Evolutionary conservation across 2,329 filamentous ascomycete species (phyloP).

Genomic region (Chrysoporthe deuterocubensis): DNA sequence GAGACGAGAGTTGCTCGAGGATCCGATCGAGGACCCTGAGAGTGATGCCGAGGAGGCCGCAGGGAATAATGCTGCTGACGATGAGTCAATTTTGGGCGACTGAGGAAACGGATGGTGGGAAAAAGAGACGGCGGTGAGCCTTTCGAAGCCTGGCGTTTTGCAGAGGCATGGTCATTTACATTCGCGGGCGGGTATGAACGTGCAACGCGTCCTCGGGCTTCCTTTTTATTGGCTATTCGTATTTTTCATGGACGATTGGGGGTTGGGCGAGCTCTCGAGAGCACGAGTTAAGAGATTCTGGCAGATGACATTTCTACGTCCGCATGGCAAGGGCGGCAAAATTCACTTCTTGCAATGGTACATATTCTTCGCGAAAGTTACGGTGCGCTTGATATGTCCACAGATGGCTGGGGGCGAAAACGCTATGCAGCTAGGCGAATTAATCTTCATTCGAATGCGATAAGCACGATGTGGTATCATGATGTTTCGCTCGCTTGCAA

Average conservation of each 20-base stretch:
- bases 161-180: constrained; percentile 18
- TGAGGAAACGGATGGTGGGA: constrained; percentile 34
- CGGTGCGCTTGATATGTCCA: background rate
- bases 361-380: background rate
- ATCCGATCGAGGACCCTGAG: constrained; percentile 43
- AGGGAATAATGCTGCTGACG: constrained; percentile 45
- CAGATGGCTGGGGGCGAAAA: background rate
- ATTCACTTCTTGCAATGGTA: constrained; percentile 9
- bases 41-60: constrained; percentile 45
- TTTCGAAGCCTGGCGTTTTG: constrained; percentile 28
- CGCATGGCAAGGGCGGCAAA: background rate
- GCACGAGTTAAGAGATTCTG: background rate
- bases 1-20: constrained; percentile 56
- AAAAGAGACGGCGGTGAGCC: background rate
- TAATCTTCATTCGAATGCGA: background rate
- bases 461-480: constrained; percentile 5
- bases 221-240: background rate
- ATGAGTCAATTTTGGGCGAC: constrained; percentile 52
- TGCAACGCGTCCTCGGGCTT: background rate
- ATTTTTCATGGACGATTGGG: background rate
- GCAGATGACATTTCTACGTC: background rate
- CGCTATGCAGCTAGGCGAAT: background rate
- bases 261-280: background rate
- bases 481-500: background rate
- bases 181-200: background rate